Base-by-base conservation (phyloP, 768 basidiomycete species). In the Clavaria fumosa region DNA sequence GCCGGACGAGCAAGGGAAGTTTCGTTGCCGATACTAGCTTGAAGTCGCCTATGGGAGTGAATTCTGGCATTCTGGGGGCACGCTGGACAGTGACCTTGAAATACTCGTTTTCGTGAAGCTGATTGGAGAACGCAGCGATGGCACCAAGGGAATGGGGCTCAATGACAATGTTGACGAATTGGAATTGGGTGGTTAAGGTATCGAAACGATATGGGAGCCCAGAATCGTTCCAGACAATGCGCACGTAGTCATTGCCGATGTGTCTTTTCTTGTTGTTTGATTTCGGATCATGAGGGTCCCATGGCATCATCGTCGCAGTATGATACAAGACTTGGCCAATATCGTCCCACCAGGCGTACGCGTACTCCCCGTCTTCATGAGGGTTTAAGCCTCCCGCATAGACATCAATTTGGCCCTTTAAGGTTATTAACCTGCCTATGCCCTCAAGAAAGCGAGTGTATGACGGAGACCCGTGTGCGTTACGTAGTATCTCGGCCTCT, bases 281-380 rank as follows among this genome's bases (percentile, higher is more conserved):
- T 34, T 72, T 67, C 1, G 73, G 72, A 54, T 89, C 85, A 38
- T 75, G 57, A 5, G 58, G 45, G 32, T 63, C 65, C 38, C 76
- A 81, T 3, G 95, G 95, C 93, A 97, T 97, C 65, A 99, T 78
- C 2, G 95, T 97, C 6, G 93, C 84, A 2, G 89, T 81, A 56
- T 97, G 95, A 54, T 84, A 99, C 38, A 96, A 68, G 43, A 95
- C 75, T 53, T 97, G 91, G 3, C 82, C 77, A 35, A 96, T 90
- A 50, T 96, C 90, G 54, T 97, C 90, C 86, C 91, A 95, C 91
- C 93, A 99, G 0, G 91, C 89, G 52, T 97, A 97, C 0, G 93
- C 86, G 51, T 91, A 95, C 56, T 90, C 83, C 10, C 95, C 95
- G 50, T 99, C 90, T 49, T 82, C 74, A 43, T 89, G 84, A 5